Conservation (phyloP, 768 basidiomycete genomes). For the Gymnopilus junonius region DNA sequence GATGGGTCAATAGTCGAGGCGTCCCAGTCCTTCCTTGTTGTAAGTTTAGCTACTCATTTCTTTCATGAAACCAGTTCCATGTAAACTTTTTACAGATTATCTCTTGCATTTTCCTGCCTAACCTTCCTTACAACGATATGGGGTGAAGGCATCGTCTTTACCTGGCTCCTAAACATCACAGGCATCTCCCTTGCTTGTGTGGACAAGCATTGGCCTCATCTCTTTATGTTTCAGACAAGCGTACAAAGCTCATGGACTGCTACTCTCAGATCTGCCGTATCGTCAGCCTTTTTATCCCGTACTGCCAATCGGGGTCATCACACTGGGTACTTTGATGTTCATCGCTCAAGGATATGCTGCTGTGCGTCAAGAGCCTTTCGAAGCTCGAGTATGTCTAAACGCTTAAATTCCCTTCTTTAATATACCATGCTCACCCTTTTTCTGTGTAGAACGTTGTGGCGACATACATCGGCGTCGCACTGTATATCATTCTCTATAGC, state of each 20-base stretch:
- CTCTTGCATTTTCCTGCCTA: conserved; percentile 51
- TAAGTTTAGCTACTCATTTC: conserved; percentile 36
- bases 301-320: conserved; percentile 54
- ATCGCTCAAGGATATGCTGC: conserved; percentile 58
- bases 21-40: conserved; percentile 64
- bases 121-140: conserved; percentile 64
- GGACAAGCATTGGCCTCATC: conserved; percentile 60
- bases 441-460: conserved; percentile 52
- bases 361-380: conserved; percentile 47
- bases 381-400: conserved; percentile 37
- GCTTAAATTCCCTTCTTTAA: conserved; percentile 1
- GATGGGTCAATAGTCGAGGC: conserved; percentile 64
- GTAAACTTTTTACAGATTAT: conserved; percentile 38
- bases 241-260: conserved; percentile 55
- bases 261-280: conserved; percentile 60
- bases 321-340: conserved; percentile 56
- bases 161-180: conserved; percentile 65
- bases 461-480: conserved; percentile 55
- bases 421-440: neutral
- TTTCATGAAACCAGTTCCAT: conserved; percentile 18
- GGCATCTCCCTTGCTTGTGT: conserved; percentile 73
- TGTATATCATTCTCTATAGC: conserved; percentile 49
- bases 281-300: conserved; percentile 56
- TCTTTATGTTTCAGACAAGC: conserved; percentile 68
- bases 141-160: conserved; percentile 58